Evolutionary conservation across 768 basidiomycete species (phyloP).

Genomic region (Xerocomellus dryophilus): DNA sequence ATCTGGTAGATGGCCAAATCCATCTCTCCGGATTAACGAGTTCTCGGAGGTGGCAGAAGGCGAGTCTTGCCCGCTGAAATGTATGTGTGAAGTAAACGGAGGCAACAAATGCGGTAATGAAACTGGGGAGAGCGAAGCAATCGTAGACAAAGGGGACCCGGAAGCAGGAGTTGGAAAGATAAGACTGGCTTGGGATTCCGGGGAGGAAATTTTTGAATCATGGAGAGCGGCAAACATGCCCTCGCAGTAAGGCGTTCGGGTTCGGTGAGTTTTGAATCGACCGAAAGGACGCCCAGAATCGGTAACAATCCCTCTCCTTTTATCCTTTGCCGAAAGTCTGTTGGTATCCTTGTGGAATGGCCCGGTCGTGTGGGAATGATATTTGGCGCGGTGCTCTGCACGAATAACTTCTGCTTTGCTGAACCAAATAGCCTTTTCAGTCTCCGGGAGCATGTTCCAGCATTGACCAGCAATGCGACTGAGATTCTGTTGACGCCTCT

Average conservation of each 20-base stretch:
- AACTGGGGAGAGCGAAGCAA: conserved; percentile 13
- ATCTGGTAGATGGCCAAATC: conserved; percentile 14
- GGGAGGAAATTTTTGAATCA: conserved; percentile 1
- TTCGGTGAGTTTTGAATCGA: conserved; percentile 32
- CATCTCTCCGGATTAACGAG: conserved; percentile 2
- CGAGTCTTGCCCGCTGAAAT: neutral
- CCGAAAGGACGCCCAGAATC: conserved; percentile 36
- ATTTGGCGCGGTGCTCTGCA: conserved; percentile 28
- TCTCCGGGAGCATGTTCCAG: conserved; percentile 44
- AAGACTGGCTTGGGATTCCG: conserved; percentile 1
- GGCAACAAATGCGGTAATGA: conserved; percentile 16
- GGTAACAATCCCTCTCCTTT: conserved; percentile 33
- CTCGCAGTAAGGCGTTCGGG: conserved; percentile 14
- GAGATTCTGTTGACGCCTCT: conserved; percentile 54
- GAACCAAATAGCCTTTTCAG: conserved; percentile 38
- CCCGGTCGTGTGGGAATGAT: conserved; percentile 30
- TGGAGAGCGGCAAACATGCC: conserved; percentile 13
- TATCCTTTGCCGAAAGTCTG: conserved; percentile 21
- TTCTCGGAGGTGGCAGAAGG: conserved; percentile 14
- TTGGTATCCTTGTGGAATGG: conserved; percentile 22
- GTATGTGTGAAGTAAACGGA: conserved; percentile 9
- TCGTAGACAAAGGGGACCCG: conserved; percentile 3
- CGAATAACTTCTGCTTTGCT: conserved; percentile 27
- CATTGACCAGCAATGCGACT: conserved; percentile 50
- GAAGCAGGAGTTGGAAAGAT: neutral